Evolutionary conservation across 352 stramenopile genomes (phyloP), one percentile per base, ranked within the genome.

Genomic region (Phytophthora ohioensis): DNA sequence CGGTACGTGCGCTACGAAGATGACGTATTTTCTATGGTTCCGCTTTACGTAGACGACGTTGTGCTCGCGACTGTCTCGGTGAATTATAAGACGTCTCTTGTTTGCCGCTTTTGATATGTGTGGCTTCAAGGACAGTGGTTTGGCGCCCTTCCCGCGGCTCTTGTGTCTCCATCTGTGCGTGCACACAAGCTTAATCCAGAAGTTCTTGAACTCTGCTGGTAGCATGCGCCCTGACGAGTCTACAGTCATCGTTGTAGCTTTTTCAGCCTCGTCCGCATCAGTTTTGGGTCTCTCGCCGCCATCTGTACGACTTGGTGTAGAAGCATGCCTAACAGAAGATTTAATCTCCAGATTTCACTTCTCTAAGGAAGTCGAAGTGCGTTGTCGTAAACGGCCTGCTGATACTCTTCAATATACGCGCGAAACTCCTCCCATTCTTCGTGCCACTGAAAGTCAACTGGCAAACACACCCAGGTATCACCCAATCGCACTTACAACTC

Each of bases 41-140:
- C 53, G 15, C 39, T 78, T 1, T 70, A 74, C 45, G 65, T 78
- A 0, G 35, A 78, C 35, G 64, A 74, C 27, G 57, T 78, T 0
- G 52, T 75, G 1, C 46, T 71, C 4, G 69, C 57, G 5, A 76
- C 69, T 10, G 62, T 69, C 27, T 52, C 34, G 1, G 57, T 43
- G 3, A 41, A n/a, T 0, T 67, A 51, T 38, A 75, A 79, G 60
- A 59, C 60, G 2, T 35, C 71, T n/a, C 11, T n/a, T 45, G 3
- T 75, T 79, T 48, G 49, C 30, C 6, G 48, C 49, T 3, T 35
- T 74, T 11, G 34, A 48, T 15, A 52, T 67, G n/a, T 74, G 71
- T 45, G 66, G 56, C 0, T 70, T 75, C 3, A 75, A 72, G 35
- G 67, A 75, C 38, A 56, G 51, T 10, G 57, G 65, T 3, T 27